Evolutionary conservation across 1,284 basidiomycete genomes (phyloP).

Genomic region (Omphalotus olearius): DNA sequence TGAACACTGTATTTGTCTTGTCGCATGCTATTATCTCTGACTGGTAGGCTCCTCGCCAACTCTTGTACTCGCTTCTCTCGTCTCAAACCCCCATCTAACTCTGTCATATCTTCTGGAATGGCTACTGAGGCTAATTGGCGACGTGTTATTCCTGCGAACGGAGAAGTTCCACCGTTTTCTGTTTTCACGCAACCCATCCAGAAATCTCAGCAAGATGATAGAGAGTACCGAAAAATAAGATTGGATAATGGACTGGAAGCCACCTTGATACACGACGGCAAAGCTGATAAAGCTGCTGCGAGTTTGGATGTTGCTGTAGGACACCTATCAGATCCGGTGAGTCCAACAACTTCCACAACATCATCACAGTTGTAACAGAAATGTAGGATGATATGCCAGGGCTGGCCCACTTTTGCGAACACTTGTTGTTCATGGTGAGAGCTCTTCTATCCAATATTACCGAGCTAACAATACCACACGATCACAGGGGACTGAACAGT

Average conservation of each 20-base stretch:
- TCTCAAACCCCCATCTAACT: not conserved
- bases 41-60: no score
- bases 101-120: slow-evolving; percentile 7
- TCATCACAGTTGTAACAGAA: slow-evolving; percentile 2
- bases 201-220: slow-evolving; percentile 74
- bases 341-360: slow-evolving; percentile 24
- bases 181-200: slow-evolving; percentile 68
- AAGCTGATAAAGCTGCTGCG: slow-evolving; percentile 93
- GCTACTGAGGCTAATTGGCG: slow-evolving; percentile 29
- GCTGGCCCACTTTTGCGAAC: slow-evolving; percentile 92
- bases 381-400: slow-evolving; percentile 80
- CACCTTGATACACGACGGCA: slow-evolving; percentile 81
- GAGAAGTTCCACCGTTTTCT: slow-evolving; percentile 35
- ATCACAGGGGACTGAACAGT: slow-evolving; percentile 71
- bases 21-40: no score
- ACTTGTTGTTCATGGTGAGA: slow-evolving; percentile 92
- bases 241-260: slow-evolving; percentile 88
- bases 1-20: no score
- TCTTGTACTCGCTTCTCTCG: not conserved
- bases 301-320: slow-evolving; percentile 95
- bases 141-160: slow-evolving; percentile 27
- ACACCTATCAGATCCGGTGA: slow-evolving; percentile 89
- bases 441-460: not conserved
- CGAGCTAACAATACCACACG: slow-evolving; percentile 7
- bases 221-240: slow-evolving; percentile 78